Evolutionary conservation across 371 early-diverging fungal species (phyloP), one percentile per base, ranked within the genome.

Genomic region (Mucor lusitanicus): DNA sequence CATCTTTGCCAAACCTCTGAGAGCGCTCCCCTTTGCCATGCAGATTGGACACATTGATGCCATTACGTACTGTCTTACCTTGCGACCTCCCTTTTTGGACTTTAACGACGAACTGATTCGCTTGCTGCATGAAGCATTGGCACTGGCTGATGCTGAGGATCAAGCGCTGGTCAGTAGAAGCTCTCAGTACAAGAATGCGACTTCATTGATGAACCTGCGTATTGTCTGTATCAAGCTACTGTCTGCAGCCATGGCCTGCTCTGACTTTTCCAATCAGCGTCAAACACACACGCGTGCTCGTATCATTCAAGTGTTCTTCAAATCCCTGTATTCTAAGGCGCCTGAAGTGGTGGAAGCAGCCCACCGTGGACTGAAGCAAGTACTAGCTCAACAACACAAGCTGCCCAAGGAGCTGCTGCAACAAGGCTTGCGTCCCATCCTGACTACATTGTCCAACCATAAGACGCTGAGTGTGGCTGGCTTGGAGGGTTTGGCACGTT

Each of bases 21-120:
- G 99, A 6, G 97, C 98, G 0, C 85, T 99, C 23, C 97, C 99
- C 0, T 92, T 95, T 78, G 89, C 94, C 32, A 94, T 97, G 92
- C 99, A 98, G 75, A 98, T 99, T 35, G 99, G 99, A 11, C 89
- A 97, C 71, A 97, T 97, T 65, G 99, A 99, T 71, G 99, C 99
- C 13, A 94, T 99, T 63, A 97, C 97, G 0, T 99, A 96, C 76
- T 96, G 97, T 64, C 80, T 99, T 59, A 85, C 92, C 0, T 77
- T 98, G 19, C 84, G 91, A 3, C 98, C 98, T 28, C 90, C 96
- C 11, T 89, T 99, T 71, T 79, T 98, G 44, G 88, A 88, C 46
- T 96, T 97, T 69, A 95, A 91, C 58, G 99, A 98, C 27, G 97
- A 97, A 69, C 85, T 99, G 40, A 81, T 94, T 19, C 88, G 97